Evolutionary conservation across 208 protist genomes (phyloP), one percentile per base, ranked within the genome.

Genomic region (Wallacemonas sp.): DNA sequence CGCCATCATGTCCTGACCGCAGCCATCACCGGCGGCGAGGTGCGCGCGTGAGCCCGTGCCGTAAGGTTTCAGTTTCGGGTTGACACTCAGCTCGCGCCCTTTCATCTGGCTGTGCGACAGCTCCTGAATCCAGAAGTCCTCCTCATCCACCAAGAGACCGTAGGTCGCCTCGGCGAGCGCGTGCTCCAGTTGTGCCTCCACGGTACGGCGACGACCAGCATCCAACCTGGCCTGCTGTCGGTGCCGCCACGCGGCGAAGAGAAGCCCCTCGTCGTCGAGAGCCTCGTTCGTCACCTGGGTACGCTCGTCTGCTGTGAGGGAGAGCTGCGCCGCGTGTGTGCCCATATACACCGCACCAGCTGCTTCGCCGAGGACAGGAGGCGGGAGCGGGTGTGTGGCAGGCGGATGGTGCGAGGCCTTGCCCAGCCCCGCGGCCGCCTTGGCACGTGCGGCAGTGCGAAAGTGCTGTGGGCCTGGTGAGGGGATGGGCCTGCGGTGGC

Each of bases 211-310:
- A 39, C 79, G 63, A 12, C 66, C 52, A 9, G 78, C 45, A 1
- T 66, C 38, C 24, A 73, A 24, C 6, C 85, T 79, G 52, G 58
- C 59, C 13, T 72, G 61, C 58, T 85, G 75, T 17, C 89, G 79
- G 3, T 66, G 33, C 2, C 77, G 74, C 85, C 85, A 94, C 70
- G 65, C 78, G 24, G 68, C 63, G 36, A 92, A 89, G 36, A 94
- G 64, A 22, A 62, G 29, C 37, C 53, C 59, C 39, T 37, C 50
- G 3, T 3, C 36, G 17, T 52, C 17, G 22, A 46, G 46, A 29
- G 59, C 68, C 24, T 46, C 13, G 17, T 32, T 21, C 41, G 62
- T 24, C 19, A 45, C 21, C 33, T 33, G 45, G 1, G 34, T 22
- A 8, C 65, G 33, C 29, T 66, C 62, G 17, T 50, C 53, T 17